A percentile compares a stretch with the other conserved stretches of the same genome.
Evolutionary conservation across 495 filamentous ascomycete genomes (phyloP).

Genomic region (Apiosordaria backusii): DNA sequence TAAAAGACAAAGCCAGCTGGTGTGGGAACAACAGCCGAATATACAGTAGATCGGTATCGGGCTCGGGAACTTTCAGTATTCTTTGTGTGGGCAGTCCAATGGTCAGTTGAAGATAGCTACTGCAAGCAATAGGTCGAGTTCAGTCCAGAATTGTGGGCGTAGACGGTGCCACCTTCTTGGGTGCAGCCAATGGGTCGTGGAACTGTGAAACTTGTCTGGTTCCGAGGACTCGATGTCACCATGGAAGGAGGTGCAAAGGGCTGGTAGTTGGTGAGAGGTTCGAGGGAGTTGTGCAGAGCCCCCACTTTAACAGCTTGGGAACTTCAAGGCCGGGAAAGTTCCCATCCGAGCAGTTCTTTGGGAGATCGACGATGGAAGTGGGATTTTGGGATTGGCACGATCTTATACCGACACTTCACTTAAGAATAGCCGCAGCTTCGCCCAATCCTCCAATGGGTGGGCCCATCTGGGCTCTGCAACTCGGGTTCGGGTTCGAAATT

Average conservation of each 20-base stretch:
- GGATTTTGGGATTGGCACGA: not conserved
- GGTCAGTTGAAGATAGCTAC: not conserved
- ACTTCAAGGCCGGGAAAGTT: not conserved
- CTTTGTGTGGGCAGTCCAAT: not conserved
- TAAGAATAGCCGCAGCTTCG: not conserved
- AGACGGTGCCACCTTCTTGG: not conserved
- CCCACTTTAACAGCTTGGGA: too few relatives aligned
- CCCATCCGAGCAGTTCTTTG: not conserved
- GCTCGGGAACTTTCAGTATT: not conserved
- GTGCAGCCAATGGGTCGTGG: not conserved
- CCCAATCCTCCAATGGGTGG: not conserved
- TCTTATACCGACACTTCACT: too few relatives aligned
- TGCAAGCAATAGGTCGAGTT: not conserved
- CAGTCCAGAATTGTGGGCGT: not conserved
- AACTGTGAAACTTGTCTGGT: not conserved
- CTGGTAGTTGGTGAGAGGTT: not conserved
- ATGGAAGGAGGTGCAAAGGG: not conserved
- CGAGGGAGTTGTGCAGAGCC: not conserved
- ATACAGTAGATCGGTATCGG: not conserved
- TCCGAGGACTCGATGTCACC: not conserved
- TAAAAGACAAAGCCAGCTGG: not conserved
- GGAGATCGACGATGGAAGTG: not conserved
- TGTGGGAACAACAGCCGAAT: not conserved
- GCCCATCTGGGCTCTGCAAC: too few relatives aligned
- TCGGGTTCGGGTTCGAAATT: not conserved